Evolutionary conservation across 495 filamentous ascomycete genomes (phyloP), one percentile per base, ranked within the genome.

Genomic region (Trichoderma asperelloides): DNA sequence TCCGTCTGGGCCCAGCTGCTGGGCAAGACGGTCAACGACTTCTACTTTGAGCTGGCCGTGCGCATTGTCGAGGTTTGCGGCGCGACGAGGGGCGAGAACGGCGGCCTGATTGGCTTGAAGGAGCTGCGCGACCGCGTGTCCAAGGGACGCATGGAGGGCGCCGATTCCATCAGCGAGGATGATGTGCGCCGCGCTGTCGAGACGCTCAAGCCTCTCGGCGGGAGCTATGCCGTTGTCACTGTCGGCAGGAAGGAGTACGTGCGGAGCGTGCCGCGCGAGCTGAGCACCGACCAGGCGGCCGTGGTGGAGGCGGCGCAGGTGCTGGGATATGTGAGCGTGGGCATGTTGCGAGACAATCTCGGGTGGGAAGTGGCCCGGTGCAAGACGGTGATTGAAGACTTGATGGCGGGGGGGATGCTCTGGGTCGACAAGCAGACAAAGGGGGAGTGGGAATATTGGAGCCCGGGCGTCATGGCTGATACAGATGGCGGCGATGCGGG

Each of bases 31-130:
- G 94, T 98, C 69, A 96, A 97, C 75, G 96, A 98, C 75, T 98
- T 98, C 72, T 98, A 98, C 76, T 98, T 98, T 75, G 94, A 96
- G 78, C 84, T 98, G 62, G 96, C 91, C 0, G 93, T 97, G 47
- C 81, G 91, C 37, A 91, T 98, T 8, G 96, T 98, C 9, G 95
- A 97, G 77, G 86, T 98, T 0, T 98, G 95, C 77, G 82, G 92
- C 3, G 87, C 86, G 64, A 97, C 93, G 47, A 83, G 96, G 66
- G 86, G 86, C 21, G 95, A 97, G 76, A 98, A 98, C 76, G 95
- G 95, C 0, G 95, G 95, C 0, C 75, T 98, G 71, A 89, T 98
- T 67, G 91, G 89, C 8, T 87, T 98, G 1, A 78, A 85, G 18
- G 96, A 98, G 75, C 87, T 95, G 68, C 81, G 86, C 66, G 88